Conservation (phyloP, 495 filamentous ascomycete species). For the Clavariopsis aquatica region DNA sequence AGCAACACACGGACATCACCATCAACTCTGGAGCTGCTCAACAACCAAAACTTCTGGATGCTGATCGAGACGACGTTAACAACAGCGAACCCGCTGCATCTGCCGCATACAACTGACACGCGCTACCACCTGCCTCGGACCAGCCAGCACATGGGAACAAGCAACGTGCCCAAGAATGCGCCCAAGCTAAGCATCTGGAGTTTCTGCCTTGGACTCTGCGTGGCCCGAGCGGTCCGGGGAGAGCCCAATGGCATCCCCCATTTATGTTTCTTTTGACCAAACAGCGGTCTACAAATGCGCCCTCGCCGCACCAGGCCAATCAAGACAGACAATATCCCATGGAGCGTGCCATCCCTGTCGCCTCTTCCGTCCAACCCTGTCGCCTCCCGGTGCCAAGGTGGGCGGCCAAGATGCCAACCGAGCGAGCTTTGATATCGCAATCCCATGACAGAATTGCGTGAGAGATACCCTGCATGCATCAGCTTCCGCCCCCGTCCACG, state of each 20-base stretch:
- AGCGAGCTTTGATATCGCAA: slow-evolving; percentile 24
- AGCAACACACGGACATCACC: no score
- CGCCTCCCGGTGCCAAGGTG: background rate
- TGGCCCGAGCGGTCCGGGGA: background rate
- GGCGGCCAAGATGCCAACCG: slow-evolving; percentile 15
- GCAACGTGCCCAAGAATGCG: slow-evolving; percentile 4
- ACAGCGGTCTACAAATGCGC: background rate
- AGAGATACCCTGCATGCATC: background rate
- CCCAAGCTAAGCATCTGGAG: slow-evolving; percentile 9
- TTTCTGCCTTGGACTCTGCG: background rate
- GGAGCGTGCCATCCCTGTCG: background rate
- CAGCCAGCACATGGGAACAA: slow-evolving; percentile 12
- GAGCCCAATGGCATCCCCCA: background rate
- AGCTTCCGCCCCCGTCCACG: background rate
- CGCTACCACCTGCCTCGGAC: background rate
- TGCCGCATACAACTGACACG: background rate
- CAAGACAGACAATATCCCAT: background rate
- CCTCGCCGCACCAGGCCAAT: background rate
- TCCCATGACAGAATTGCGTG: slow-evolving; percentile 21
- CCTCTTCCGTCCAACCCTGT: background rate
- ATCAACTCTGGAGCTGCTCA: no score
- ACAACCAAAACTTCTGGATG: background rate
- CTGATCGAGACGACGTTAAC: background rate
- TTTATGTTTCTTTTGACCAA: background rate
- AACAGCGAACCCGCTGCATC: background rate